Base-by-base conservation (phyloP, 148 eudicot species). In the Arbutus unedo region DNA sequence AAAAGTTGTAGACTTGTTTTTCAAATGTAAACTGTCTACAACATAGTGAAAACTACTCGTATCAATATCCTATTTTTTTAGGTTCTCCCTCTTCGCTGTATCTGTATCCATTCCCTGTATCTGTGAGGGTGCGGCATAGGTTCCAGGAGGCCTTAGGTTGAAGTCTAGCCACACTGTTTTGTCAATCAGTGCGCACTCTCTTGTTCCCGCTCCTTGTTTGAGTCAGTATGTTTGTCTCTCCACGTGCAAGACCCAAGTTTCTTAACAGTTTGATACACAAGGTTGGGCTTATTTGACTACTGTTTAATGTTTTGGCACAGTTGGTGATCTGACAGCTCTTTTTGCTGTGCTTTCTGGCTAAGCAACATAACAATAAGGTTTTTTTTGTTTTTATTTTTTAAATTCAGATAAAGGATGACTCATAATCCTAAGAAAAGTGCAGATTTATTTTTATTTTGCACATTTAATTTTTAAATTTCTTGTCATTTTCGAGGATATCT, bases 311-410 rank as follows among this genome's bases (percentile, higher is more conserved):
- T 64, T 64, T 64, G 15, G 68, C 38, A 64, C 13, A 25, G 70
- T 64, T 38, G 43, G 16, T 45, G 47, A 4, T 77, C 44, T 14
- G 25, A 5, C 41, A 60, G 59, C 50, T 25, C 18, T 54, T 56
- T 77, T 49, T 54, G 72, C 50, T 60, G 38, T 74, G 57, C 49
- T 50, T 49, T 43, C 78, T 75, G 19, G 78, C 57, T 75, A n/a
- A 75, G 59, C 56, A 75, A 23, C 56, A 8, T 19, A 47, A 74
- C 19, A 48, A n/a, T 50, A 8, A n/a, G 18, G 76, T 23, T 64
- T 25, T 5, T 9, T 23, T 31, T 31, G 38, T 31, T 31, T 31
- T 31, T 31, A 31, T 31, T 31, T 31, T 31, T 31, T 31, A 31
- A 25, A 3, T 64, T 8, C 14, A 64, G 43, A 25, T 25, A 10